Percentiles rank a stretch among this genome's conserved stretches.
Conservation (phyloP, 495 filamentous ascomycete species). For the Cercophora samala region DNA sequence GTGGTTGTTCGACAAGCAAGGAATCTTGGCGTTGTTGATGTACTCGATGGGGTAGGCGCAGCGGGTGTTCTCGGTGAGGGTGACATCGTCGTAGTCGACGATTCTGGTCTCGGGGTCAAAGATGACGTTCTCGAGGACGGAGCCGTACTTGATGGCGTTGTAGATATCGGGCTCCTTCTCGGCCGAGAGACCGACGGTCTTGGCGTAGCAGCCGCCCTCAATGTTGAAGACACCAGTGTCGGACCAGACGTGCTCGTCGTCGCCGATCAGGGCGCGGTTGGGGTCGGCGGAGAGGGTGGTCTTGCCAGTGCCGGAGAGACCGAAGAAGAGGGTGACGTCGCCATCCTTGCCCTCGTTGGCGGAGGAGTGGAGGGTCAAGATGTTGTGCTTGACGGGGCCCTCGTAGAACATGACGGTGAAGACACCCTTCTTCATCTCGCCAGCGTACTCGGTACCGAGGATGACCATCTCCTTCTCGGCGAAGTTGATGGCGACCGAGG, state of each 20-base stretch:
- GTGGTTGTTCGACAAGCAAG: constrained; percentile 81
- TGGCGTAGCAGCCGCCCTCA: constrained; percentile 98
- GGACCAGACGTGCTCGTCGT: constrained; percentile 99
- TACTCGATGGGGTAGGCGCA: constrained; percentile 99
- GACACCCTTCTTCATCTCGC: constrained; percentile 99
- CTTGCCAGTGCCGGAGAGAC: constrained; percentile 97
- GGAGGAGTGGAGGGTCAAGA: constrained; percentile 94
- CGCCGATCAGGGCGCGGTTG: constrained; percentile 93
- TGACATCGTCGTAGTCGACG: constrained; percentile 93
- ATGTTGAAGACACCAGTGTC: constrained; percentile 98
- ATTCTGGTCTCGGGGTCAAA: constrained; percentile 86
- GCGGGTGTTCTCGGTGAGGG: constrained; percentile 96
- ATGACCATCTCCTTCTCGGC: constrained; percentile 87
- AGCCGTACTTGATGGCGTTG: constrained; percentile 92
- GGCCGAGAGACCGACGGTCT: constrained; percentile 94
- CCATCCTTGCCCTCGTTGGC: constrained; percentile 91
- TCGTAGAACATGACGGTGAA: constrained; percentile 99
- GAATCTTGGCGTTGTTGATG: constrained; percentile 98
- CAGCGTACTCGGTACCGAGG: constrained; percentile 96
- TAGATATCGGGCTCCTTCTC: constrained; percentile 99
- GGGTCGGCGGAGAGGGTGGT: constrained; percentile 96
- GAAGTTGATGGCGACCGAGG: constrained; percentile 76
- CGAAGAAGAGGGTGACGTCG: constrained; percentile 98
- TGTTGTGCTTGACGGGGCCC: constrained; percentile 99
- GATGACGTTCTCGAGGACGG: constrained; percentile 97